Conservation (phyloP, 192 early-diverging fungal species). For the Radiomyces spectabilis region DNA sequence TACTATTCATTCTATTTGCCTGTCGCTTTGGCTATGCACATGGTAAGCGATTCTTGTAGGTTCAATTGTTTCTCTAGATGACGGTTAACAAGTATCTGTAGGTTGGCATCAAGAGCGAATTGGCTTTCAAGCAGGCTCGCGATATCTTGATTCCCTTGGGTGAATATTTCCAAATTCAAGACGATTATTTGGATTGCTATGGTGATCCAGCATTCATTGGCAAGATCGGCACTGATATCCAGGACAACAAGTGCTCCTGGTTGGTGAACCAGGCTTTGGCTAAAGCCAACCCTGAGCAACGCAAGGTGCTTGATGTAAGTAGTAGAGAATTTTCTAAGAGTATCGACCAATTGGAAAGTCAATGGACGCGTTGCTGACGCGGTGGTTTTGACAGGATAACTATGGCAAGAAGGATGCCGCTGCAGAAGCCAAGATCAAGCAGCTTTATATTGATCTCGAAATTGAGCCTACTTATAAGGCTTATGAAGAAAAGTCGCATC, state of each 20-base stretch:
- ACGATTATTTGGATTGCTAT: constrained; percentile 98
- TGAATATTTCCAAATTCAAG: constrained; percentile 98
- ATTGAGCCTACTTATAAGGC: constrained; percentile 73
- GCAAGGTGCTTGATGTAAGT: constrained; percentile 68
- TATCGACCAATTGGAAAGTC: no score
- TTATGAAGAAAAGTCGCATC: constrained; percentile 87
- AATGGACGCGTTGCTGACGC: no score
- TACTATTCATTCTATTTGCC: constrained; percentile 99
- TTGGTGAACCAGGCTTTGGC: constrained; percentile 88
- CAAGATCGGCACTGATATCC: constrained; percentile 99
- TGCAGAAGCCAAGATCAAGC: constrained; percentile 76
- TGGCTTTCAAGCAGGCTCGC: constrained; percentile 75
- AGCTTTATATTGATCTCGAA: constrained; percentile 72
- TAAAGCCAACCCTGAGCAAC: constrained; percentile 73
- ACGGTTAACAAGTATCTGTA: no score
- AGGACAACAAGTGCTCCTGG: constrained; percentile 99
- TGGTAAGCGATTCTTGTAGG: constrained; percentile 53
- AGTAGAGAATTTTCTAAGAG: no score
- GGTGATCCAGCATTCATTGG: constrained; percentile 87
- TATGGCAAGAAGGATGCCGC: constrained; percentile 83
- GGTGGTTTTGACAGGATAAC: constrained; percentile 54
- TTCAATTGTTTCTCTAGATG: no score
- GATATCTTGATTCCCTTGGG: constrained; percentile 89
- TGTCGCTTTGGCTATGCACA: constrained; percentile 87
- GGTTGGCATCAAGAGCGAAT: constrained; percentile 74